These are phyloP conservation scores for Magnaporthiopsis incrustans DNA, from an alignment of 2,329 filamentous ascomycete species.

Conservation along the genomic window DNA sequence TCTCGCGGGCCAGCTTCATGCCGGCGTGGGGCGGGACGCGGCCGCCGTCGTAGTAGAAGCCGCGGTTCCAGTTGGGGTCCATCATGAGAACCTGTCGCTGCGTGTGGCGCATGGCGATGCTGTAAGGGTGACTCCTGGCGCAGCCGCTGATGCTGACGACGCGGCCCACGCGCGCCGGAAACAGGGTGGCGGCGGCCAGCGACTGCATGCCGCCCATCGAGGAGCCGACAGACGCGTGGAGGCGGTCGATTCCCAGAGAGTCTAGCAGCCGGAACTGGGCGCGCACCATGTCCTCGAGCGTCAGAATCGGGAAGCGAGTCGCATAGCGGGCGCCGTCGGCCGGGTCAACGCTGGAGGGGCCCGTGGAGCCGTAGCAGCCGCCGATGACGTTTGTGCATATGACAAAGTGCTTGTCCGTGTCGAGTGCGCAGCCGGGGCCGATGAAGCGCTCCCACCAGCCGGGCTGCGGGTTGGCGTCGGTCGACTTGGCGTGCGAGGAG, in stretches of 20 bases:
- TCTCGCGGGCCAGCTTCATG: constrained; percentile 96
- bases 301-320: constrained; percentile 90
- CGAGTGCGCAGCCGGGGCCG: constrained; percentile 72
- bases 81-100: constrained; percentile 98
- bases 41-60: constrained; percentile 71
- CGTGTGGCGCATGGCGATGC: constrained; percentile 96
- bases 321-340: constrained; percentile 83
- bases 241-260: constrained; percentile 61
- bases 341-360: constrained; percentile 80
- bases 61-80: constrained; percentile 93
- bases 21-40: constrained; percentile 83
- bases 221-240: constrained; percentile 88
- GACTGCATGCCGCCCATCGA: constrained; percentile 99
- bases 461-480: constrained; percentile 73
- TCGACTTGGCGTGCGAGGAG: constrained; percentile 95
- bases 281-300: constrained; percentile 94
- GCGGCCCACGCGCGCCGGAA: constrained; percentile 71
- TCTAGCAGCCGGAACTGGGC: constrained; percentile 90
- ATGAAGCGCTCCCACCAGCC: constrained; percentile 99
- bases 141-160: constrained; percentile 90
- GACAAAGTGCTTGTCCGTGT: constrained; percentile 86
- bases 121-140: constrained; percentile 91
- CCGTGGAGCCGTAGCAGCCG: constrained; percentile 92
- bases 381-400: constrained; percentile 97
- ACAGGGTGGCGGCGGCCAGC: constrained; percentile 76